Evolutionary conservation across 2,329 filamentous ascomycete genomes (phyloP).

Genomic region (Colletotrichum ledebouriae): DNA sequence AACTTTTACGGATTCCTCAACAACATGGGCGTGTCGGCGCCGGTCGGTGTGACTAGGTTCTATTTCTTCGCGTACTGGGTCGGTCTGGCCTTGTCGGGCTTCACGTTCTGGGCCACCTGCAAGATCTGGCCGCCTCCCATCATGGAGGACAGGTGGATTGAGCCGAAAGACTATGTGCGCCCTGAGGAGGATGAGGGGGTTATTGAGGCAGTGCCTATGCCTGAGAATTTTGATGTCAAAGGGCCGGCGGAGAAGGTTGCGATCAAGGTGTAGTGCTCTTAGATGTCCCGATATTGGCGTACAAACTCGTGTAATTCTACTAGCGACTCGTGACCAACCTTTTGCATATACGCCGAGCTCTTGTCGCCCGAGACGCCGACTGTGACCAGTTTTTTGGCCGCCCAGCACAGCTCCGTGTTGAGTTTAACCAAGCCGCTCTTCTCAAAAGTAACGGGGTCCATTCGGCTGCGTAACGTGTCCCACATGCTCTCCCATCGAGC

Average conservation of each 20-base stretch:
- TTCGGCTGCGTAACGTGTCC: constrained; percentile 13
- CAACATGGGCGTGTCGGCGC: constrained; percentile 55
- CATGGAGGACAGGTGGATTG: constrained; percentile 42
- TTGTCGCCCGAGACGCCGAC: constrained; percentile 33
- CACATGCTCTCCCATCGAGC: constrained; percentile 45
- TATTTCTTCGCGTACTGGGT: constrained; percentile 70
- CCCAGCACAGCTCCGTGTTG: constrained; percentile 41
- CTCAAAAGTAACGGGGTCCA: constrained; percentile 15
- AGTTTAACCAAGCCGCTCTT: constrained; percentile 30
- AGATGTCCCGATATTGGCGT: constrained; percentile 30
- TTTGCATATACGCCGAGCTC: constrained; percentile 38
- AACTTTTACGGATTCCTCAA: constrained; percentile 58
- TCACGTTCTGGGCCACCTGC: constrained; percentile 44
- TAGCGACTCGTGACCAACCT: constrained; percentile 34
- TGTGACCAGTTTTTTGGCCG: constrained; percentile 27
- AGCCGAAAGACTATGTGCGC: constrained; percentile 42
- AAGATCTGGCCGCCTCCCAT: constrained; percentile 42
- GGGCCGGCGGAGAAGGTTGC: constrained; percentile 17
- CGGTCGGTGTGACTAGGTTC: constrained; percentile 55
- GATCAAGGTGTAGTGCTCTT: constrained; percentile 8
- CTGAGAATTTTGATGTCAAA: constrained; percentile 1
- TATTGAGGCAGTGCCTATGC: constrained; percentile 23
- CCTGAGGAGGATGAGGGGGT: constrained; percentile 33
- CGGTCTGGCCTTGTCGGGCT: constrained; percentile 60
- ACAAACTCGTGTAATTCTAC: constrained; percentile 36